Base-by-base conservation (phyloP, 805 yeast species). In the Candida sakaeoensis region DNA sequence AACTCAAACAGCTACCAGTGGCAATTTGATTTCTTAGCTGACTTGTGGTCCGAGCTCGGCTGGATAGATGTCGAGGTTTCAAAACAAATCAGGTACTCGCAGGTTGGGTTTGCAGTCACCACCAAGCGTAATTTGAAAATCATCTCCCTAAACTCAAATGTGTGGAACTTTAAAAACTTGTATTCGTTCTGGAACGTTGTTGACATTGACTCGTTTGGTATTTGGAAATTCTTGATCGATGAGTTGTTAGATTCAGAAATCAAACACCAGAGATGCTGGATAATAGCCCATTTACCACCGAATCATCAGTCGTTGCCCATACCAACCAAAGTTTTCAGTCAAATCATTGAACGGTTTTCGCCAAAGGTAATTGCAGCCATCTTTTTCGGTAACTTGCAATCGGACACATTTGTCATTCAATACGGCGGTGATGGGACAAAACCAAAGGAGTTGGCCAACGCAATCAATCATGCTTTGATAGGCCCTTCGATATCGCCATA, bases 331-430 rank as follows among this genome's bases (percentile, higher is more conserved):
- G 61, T 77, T 23, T 75, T 80, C 45, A 63, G 70, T 23, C 74
- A 75, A 45, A 75, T 82, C 28, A 68, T 82, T 17, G 80, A 78
- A 51, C 70, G 89, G 57, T 82, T 81, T 56, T 75, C 83, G 23
- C 86, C 85, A 14, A 70, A 72, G 51, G 79, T 84, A 8, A 78
- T 82, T 55, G 83, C 87, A 7, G 82, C 75, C 33, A 65, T 80
- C 22, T 82, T 82, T 65, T 80, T 73, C 54, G 90, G 89, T 18
- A 86, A 81, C 52, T 79, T 85, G 4, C 89, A 82, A 51, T 63
- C 65, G 47, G 90, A 82, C 58, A 83, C 81, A 57, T 82, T 82
- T 64, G 70, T 75, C 40, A 62, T 82, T 5, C 60, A 79, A 33
- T 81, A 80, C 51, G 72, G 72, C 2, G 61, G 70, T 17, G 70